Evolutionary conservation across 2,329 filamentous ascomycete genomes (phyloP).

Genomic region (Clathrospora elynae): DNA sequence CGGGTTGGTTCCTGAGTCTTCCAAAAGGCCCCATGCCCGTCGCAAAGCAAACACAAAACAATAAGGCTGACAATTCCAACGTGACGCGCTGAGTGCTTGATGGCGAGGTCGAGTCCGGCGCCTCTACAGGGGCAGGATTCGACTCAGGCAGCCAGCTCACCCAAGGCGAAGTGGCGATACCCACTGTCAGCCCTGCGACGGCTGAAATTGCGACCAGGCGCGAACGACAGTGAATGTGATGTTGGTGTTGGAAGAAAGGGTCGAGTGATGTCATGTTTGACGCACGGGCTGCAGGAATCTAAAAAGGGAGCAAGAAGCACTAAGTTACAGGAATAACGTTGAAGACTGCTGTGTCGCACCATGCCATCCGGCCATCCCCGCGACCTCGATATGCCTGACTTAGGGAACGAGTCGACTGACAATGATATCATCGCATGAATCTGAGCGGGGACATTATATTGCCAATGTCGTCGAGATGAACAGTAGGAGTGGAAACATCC

Average conservation of each 20-base stretch:
- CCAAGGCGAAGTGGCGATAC: background rate
- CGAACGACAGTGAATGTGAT: conserved; percentile 9
- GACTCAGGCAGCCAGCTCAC: background rate
- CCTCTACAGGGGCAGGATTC: conserved; percentile 6
- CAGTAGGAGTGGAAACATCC: background rate
- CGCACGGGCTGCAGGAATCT: conserved; percentile 17
- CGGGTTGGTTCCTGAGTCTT: conserved; percentile 39
- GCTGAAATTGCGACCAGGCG: conserved; percentile 19
- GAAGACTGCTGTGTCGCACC: conserved; percentile 24
- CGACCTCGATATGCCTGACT: background rate
- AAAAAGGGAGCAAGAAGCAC: conserved; percentile 14
- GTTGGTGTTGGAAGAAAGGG: conserved; percentile 6
- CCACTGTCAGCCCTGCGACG: too few relatives aligned
- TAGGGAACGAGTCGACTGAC: conserved; percentile 4
- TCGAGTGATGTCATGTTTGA: conserved; percentile 31
- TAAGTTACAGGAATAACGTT: conserved; percentile 17
- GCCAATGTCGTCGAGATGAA: conserved; percentile 8
- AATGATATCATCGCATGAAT: conserved; percentile 9
- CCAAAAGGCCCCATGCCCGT: conserved; percentile 20
- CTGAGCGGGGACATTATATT: conserved; percentile 1
- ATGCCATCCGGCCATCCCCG: conserved; percentile 18
- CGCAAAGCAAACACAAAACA: conserved; percentile 3
- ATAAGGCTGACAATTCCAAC: conserved; percentile 1
- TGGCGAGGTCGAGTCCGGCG: background rate
- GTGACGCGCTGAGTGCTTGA: conserved; percentile 11